Base-by-base conservation (phyloP, 495 filamentous ascomycete species). In the Hypoxylon crocopeplum region DNA sequence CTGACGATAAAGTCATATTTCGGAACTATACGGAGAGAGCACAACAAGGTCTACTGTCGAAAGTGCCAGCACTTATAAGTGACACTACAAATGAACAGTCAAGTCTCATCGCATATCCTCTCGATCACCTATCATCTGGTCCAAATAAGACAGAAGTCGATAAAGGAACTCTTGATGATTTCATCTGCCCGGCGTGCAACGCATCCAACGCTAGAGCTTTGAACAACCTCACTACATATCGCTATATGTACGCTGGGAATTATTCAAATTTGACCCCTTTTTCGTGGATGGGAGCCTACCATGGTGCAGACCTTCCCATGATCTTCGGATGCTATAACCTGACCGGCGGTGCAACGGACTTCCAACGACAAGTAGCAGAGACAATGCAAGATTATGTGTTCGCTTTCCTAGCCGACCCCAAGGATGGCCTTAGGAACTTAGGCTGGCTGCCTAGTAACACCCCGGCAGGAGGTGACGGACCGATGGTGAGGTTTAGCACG, bases 181-280 rank as follows among this genome's bases (percentile, higher is more conserved):
- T 72, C 33, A 68, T 72, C 24, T 76, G 74, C 19, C 65, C 71
- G n/a, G 62, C 72, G 1, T 72, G 55, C 34, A 75, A 75, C 51
- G 66, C 74, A 1, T 73, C 69, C 11, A 59, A 59, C 38, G 36
- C 58, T 7, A 56, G 54, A 7, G 17, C 51, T 21, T 3, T 42
- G 30, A 62, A 61, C 20, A 55, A 69, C 10, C 56, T 77, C 22
- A 73, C 76, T 12, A 80, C 74, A 2, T 83, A 73, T 59, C 72
- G 81, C n/a, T 84, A 80, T 57, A 67, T 77, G 48, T 81, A 82
- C 45, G 70, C 70, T 11, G 82, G 80, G 0, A 79, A 76, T 39
- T 84, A 75, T 51, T 59, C 70, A 11, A 80, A 75, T 39, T 19
- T 84, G 7, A 77, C 70, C 15, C 71, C 72, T 0, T 69, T 64